phyloP scores from a whole-genome alignment of 441 rosid species.

The Kokia cookei region DNA sequence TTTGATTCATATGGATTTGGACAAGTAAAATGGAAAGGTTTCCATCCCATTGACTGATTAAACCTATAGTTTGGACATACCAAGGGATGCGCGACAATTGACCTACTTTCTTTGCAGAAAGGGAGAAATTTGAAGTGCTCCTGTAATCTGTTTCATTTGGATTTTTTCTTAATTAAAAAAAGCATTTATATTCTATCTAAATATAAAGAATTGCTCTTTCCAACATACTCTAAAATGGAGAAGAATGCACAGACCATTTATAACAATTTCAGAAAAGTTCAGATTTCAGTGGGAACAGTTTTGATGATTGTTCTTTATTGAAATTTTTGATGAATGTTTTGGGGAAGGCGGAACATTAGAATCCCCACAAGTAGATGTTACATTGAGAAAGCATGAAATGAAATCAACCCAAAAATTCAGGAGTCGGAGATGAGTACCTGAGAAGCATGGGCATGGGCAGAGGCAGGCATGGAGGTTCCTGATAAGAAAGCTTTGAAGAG shows the following conservation, averaged over 20 bases:
- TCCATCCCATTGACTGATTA: too few relatives aligned
- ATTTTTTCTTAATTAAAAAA: too few relatives aligned
- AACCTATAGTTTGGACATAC: too few relatives aligned
- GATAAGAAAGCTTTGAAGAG: constrained; percentile 70
- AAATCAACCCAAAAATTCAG: constrained; percentile 11
- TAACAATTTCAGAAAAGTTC: neutral
- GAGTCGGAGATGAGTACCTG: constrained; percentile 28
- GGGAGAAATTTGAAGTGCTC: too few relatives aligned
- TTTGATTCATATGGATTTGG: too few relatives aligned
- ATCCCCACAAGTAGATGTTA: neutral
- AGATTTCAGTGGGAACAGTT: neutral
- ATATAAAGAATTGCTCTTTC: neutral
- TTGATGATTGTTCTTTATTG: neutral
- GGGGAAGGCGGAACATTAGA: neutral
- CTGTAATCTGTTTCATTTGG: too few relatives aligned
- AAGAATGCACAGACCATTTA: neutral
- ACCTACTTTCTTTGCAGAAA: too few relatives aligned
- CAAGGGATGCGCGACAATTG: too few relatives aligned
- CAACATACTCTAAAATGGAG: neutral
- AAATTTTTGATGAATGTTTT: neutral
- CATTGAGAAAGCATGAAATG: neutral
- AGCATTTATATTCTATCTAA: neutral
- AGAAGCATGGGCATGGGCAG: constrained; percentile 8
- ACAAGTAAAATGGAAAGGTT: too few relatives aligned
- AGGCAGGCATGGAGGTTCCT: constrained; percentile 57